Percentiles rank a stretch among this genome's conserved stretches.
Conservation (phyloP, 148 eudicot species). For the Fagopyrum homotropicum region DNA sequence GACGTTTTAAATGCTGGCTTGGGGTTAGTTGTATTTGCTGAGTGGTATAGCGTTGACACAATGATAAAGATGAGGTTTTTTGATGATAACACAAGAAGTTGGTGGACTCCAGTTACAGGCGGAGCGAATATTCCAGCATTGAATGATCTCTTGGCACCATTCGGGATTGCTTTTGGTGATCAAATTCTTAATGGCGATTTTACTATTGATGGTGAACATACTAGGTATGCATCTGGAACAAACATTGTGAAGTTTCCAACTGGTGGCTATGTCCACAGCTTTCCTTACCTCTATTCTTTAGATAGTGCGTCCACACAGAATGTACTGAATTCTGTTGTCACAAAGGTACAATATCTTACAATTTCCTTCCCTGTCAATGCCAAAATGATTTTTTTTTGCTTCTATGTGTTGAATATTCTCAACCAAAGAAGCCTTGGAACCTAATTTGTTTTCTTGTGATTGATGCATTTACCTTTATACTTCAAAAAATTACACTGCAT, state of each 20-base stretch:
- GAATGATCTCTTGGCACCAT: conserved; percentile 92
- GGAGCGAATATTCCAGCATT: conserved; percentile 94
- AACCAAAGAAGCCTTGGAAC: background rate
- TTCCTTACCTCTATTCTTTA: conserved; percentile 82
- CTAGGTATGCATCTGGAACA: conserved; percentile 92
- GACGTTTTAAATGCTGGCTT: conserved; percentile 71
- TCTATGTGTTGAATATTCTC: background rate
- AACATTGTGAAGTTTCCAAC: conserved; percentile 76
- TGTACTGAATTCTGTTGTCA: conserved; percentile 44
- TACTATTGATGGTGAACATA: conserved; percentile 74
- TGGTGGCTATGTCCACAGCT: conserved; percentile 89
- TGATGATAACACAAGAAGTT: conserved; percentile 96
- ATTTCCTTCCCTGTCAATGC: background rate
- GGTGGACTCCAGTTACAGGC: conserved; percentile 99
- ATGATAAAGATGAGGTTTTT: conserved; percentile 97
- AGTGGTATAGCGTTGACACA: conserved; percentile 94
- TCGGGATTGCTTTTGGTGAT: conserved; percentile 94
- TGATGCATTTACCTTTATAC: background rate
- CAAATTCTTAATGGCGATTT: conserved; percentile 93
- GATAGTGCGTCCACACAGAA: conserved; percentile 78
- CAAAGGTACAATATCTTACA: conserved; percentile 37
- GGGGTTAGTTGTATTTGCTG: conserved; percentile 88
- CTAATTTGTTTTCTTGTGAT: background rate
- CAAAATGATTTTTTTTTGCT: background rate
- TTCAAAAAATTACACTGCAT: background rate